These are phyloP conservation scores for Chrysoporthe puriensis DNA, from an alignment of 2,329 filamentous ascomycete species.

Conservation along the genomic window DNA sequence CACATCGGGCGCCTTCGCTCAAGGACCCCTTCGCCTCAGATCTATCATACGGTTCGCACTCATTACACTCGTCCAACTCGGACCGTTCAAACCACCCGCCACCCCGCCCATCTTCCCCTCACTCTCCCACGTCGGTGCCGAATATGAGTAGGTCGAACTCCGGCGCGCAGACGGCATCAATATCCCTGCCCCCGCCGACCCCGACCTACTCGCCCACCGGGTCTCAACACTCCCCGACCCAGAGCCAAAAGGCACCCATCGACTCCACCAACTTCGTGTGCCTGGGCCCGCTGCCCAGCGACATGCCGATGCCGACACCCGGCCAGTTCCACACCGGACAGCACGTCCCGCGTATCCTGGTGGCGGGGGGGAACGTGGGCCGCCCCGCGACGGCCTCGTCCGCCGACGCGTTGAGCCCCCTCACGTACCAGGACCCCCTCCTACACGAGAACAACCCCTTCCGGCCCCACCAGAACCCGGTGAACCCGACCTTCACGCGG, in stretches of 20 bases:
- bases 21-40: constrained; percentile 6
- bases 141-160: constrained; percentile 37
- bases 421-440: constrained; percentile 33
- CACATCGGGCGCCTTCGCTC: constrained; percentile 7
- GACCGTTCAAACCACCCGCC: constrained; percentile 32
- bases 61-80: constrained; percentile 21
- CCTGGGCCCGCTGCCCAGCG: constrained; percentile 57
- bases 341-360: constrained; percentile 8
- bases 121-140: constrained; percentile 18
- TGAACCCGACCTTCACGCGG: constrained; percentile 21
- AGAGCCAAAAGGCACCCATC: constrained; percentile 53
- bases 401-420: constrained; percentile 33
- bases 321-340: constrained; percentile 8
- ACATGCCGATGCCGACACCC: constrained; percentile 43
- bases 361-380: neutral
- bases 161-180: constrained; percentile 13
- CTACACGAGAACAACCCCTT: constrained; percentile 28
- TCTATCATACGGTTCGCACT: constrained; percentile 3
- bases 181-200: constrained; percentile 32
- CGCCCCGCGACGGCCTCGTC: constrained; percentile 11
- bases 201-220: constrained; percentile 33
- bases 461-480: constrained; percentile 20
- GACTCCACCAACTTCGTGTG: constrained; percentile 54
- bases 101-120: constrained; percentile 25
- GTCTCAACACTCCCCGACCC: constrained; percentile 10